These are phyloP conservation scores for Oldenlandia corymbosa DNA, from an alignment of 257 asterid genomes.

Conservation along the genomic window DNA sequence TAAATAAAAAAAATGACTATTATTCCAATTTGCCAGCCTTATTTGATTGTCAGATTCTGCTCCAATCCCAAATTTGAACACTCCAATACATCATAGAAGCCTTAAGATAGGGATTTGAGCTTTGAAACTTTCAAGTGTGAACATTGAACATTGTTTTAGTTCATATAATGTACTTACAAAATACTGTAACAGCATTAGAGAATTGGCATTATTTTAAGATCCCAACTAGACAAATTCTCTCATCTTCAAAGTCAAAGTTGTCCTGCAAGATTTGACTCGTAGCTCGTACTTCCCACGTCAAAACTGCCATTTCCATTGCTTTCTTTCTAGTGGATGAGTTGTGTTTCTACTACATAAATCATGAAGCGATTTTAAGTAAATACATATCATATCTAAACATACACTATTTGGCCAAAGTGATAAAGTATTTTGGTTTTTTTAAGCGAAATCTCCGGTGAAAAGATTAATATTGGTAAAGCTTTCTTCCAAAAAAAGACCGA, in stretches of 20 bases:
- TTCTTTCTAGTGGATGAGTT: no score
- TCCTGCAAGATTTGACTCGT: not conserved
- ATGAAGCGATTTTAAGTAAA: no score
- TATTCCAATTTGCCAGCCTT: conserved; percentile 13
- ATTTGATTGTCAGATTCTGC: conserved; percentile 17
- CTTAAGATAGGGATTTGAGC: not conserved
- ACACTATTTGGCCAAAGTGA: no score
- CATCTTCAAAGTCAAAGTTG: conserved; percentile 12
- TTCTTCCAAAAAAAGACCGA: no score
- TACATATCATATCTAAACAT: no score
- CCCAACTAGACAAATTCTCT: not conserved
- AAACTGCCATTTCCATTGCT: conserved; percentile 31
- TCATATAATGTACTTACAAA: no score
- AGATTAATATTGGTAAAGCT: no score
- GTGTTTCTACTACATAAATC: no score
- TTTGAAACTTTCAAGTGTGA: conserved; percentile 6
- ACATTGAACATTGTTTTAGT: not conserved
- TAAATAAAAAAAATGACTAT: not conserved
- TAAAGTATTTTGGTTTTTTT: no score
- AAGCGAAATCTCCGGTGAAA: no score
- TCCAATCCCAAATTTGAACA: conserved; percentile 8
- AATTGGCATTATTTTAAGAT: conserved; percentile 10
- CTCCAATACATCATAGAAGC: not conserved
- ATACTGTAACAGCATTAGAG: no score
- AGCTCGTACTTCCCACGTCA: conserved; percentile 14